Conservation (phyloP, 2,329 filamentous ascomycete species). For the Tolypocladium amazonense region DNA sequence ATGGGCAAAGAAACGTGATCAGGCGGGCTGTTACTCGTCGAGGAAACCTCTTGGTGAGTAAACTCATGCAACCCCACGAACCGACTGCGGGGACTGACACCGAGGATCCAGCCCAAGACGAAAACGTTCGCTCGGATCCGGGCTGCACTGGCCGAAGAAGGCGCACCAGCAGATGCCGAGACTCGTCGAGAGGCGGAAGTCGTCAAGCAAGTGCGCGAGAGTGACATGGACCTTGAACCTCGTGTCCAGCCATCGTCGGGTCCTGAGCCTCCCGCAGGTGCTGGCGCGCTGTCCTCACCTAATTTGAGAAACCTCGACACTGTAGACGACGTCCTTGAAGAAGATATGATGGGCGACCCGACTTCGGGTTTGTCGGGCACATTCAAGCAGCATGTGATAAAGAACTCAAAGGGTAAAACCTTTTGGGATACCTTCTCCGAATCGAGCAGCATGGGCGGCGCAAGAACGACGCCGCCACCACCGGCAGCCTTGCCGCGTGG, state of each 20-base stretch:
- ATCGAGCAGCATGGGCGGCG: constrained; percentile 41
- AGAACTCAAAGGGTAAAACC: constrained; percentile 59
- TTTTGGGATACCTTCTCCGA: constrained; percentile 72
- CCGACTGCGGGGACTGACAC: not conserved
- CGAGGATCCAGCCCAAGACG: constrained; percentile 65
- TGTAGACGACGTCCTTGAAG: constrained; percentile 60
- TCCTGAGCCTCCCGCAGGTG: constrained; percentile 35
- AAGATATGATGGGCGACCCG: constrained; percentile 53
- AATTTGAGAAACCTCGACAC: constrained; percentile 52
- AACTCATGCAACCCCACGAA: not conserved
- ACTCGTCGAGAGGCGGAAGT: constrained; percentile 88
- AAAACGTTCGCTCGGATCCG: constrained; percentile 91
- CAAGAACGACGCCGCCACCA: constrained; percentile 53
- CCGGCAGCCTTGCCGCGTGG: constrained; percentile 49
- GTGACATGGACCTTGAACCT: constrained; percentile 56
- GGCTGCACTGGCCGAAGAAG: constrained; percentile 81
- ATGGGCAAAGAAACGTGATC: constrained; percentile 64
- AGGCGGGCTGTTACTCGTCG: constrained; percentile 74
- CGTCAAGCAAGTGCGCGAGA: constrained; percentile 88
- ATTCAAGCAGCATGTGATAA: constrained; percentile 65
- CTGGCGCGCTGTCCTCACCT: constrained; percentile 59
- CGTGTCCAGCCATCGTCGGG: constrained; percentile 24
- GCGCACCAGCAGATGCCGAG: constrained; percentile 78
- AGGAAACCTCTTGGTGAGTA: constrained; percentile 69
- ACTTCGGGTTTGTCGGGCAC: constrained; percentile 43